A percentile compares a stretch with the other conserved stretches of the same genome.
These are phyloP conservation scores for Amphicarpaea edgeworthii DNA, from an alignment of 306 rosid genomes.

Conservation along the genomic window DNA sequence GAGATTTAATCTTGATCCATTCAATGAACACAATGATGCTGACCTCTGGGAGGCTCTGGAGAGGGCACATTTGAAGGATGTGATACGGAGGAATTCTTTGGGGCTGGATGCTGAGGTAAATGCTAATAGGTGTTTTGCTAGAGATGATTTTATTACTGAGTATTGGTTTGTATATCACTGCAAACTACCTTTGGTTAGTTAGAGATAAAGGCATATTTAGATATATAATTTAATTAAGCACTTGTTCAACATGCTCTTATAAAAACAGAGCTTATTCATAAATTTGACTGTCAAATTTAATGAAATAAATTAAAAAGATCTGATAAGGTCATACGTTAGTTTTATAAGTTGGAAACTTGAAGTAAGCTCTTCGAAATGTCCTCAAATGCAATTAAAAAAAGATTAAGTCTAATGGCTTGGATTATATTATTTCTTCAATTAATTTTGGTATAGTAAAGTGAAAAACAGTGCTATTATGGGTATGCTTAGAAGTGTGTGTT, in stretches of 20 bases:
- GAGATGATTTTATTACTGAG: background rate
- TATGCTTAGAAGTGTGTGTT: conserved; percentile 12
- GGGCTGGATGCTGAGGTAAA: conserved; percentile 92
- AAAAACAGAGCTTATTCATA: background rate
- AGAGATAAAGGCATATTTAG: background rate
- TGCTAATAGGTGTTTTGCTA: conserved; percentile 10
- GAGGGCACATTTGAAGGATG: conserved; percentile 91
- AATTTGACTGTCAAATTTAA: too few species aligned
- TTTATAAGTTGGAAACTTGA: too few species aligned
- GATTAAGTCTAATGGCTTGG: background rate
- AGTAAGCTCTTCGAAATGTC: too few species aligned
- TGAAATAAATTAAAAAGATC: too few species aligned
- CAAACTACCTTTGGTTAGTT: too few species aligned
- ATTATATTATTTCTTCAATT: background rate
- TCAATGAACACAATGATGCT: conserved; percentile 83
- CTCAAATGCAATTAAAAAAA: too few species aligned
- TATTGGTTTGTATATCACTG: background rate
- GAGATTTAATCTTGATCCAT: conserved; percentile 92
- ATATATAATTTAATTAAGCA: background rate
- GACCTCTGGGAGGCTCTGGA: conserved; percentile 96
- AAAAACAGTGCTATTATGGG: background rate
- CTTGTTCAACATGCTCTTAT: background rate
- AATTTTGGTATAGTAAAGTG: background rate
- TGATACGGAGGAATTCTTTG: conserved; percentile 72
- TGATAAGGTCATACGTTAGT: too few species aligned